A percentile compares a stretch with the other conserved stretches of the same genome.
Evolutionary conservation across 257 asterid genomes (phyloP).

Genomic region (Solanum pimpinellifolium): DNA sequence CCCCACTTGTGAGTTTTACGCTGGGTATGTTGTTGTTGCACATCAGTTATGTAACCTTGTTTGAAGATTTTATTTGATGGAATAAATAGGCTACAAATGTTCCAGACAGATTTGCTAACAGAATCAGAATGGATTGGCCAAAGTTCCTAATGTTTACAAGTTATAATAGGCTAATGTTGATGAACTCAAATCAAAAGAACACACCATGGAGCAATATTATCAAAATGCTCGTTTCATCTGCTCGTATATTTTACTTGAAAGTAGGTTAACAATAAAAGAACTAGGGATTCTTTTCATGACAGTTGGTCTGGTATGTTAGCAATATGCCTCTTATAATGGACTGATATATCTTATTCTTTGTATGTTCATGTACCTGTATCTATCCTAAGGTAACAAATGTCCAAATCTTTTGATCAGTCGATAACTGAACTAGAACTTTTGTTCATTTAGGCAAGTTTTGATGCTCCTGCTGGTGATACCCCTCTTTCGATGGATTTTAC

Average conservation of each 20-base stretch:
- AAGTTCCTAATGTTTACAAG: neutral
- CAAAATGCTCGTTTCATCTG: neutral
- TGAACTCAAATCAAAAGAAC: neutral
- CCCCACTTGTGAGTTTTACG: neutral
- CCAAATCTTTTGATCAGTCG: neutral
- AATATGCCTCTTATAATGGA: neutral
- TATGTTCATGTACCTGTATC: neutral
- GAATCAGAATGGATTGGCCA: neutral
- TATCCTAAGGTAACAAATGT: neutral
- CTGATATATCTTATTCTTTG: neutral
- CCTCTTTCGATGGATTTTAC: conserved; percentile 72
- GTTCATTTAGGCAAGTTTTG: conserved; percentile 39
- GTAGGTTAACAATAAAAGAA: neutral
- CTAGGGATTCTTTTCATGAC: neutral
- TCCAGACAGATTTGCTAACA: neutral
- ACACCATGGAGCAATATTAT: neutral
- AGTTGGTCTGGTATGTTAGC: neutral
- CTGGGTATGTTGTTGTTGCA: neutral
- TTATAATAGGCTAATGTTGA: neutral
- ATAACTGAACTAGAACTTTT: neutral
- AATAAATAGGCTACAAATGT: neutral
- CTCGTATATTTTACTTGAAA: neutral
- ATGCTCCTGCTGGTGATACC: conserved; percentile 57
- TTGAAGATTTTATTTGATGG: neutral
- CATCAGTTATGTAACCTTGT: neutral